Evolutionary conservation across 2,329 filamentous ascomycete genomes (phyloP), one percentile per base, ranked within the genome.

Genomic region (Colletotrichum lindemuthianum): DNA sequence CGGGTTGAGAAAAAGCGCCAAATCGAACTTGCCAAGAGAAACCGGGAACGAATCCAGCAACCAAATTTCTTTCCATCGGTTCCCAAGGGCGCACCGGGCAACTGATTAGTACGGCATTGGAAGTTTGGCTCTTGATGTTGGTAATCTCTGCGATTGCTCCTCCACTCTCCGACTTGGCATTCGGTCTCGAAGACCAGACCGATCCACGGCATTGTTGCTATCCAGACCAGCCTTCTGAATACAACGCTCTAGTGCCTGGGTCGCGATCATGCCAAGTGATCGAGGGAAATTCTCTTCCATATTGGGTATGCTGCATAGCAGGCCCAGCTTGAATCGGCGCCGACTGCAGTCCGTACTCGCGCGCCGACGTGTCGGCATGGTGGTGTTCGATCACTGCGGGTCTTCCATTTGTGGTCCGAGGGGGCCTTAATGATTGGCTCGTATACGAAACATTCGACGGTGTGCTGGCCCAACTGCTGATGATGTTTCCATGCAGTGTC

Each of bases 1-100:
- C 88, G 96, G 13, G 75, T 97, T 54, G 88, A 93, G 74, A 91
- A 90, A 73, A 90, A 93, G 73, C 86, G 89, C 47, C 91, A 92
- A 75, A 86, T 86, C n/a, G 92, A 96, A 73, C 83, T 89, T 58
- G 91, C 93, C 10, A 96, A 89, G 77, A 84, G 91, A 56, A 96
- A 95, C 72, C 88, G 90, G 47, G 92, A 97, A 75, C 87, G 93
- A 48, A 77, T 97, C 65, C 90, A 87, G 67, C 90, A 93, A 72
- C 92, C 93, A 2, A 86, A 84, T 33, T 87, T 91, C 64, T 98
- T 98, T 72, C 96, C 96, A 1, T 91, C 92, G 45, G 93, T 96
- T 1, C 95, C 95, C 2, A 91, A 87, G 55, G 86, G 85, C 44
- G 72, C 80, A 8, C 85, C 84, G 1, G 77, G 74, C 65, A 72